Percentiles rank a stretch among this genome's conserved stretches.
Evolutionary conservation across 805 yeast genomes (phyloP).

Genomic region (Saccharomyces eubayanus): DNA sequence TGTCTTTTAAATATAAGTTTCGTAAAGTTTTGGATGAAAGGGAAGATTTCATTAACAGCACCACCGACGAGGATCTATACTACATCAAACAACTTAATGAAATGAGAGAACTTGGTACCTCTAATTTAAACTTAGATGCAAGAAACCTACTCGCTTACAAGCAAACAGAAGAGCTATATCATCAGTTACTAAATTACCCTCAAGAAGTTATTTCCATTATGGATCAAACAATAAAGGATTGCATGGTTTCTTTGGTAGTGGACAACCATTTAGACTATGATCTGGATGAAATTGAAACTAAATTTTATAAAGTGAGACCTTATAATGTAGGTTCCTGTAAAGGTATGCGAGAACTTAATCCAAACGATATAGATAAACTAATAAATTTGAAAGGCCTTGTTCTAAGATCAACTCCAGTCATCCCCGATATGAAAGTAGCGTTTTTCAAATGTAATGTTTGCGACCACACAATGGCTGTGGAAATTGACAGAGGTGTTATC

Average conservation of each 20-base stretch:
- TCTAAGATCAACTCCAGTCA: constrained; percentile 77
- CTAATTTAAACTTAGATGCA: constrained; percentile 80
- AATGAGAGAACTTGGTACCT: constrained; percentile 70
- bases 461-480: constrained; percentile 84
- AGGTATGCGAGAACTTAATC: constrained; percentile 90
- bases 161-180: constrained; percentile 67
- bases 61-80: constrained; percentile 62
- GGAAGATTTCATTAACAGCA: constrained; percentile 31
- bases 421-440: constrained; percentile 97
- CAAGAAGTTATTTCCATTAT: constrained; percentile 95
- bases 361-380: constrained; percentile 87
- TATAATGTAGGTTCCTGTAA: constrained; percentile 62
- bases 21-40: constrained; percentile 42
- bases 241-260: constrained; percentile 65
- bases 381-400: constrained; percentile 88
- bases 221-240: constrained; percentile 92
- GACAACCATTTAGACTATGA: constrained; percentile 45
- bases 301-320: constrained; percentile 81
- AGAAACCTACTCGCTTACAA: constrained; percentile 69
- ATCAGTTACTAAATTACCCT: constrained; percentile 85
- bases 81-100: constrained; percentile 66
- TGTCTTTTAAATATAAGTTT: constrained; percentile 73
- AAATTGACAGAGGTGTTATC: constrained; percentile 88
- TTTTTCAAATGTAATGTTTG: constrained; percentile 93
- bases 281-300: constrained; percentile 65